Percentiles rank a stretch among this genome's conserved stretches.
Conservation (phyloP, 1,139 yeast species). For the Kodamaea plutei region DNA sequence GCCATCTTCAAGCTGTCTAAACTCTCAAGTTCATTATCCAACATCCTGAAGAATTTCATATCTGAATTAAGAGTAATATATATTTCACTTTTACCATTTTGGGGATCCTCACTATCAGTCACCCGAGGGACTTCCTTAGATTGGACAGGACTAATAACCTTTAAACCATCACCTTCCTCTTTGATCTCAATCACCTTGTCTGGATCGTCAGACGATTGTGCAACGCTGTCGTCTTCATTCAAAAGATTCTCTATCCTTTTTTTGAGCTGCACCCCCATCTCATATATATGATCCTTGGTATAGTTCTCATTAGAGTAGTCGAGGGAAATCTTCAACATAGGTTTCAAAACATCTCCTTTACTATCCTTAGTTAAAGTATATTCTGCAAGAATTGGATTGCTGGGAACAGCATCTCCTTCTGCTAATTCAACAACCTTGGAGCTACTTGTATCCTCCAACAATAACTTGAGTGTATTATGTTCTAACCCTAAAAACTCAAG, state of each 20-base stretch:
- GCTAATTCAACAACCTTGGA: conserved; percentile 28
- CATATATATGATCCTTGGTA: conserved; percentile 36
- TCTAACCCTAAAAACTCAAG: conserved; percentile 51
- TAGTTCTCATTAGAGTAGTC: conserved; percentile 29
- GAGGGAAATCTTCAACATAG: conserved; percentile 36
- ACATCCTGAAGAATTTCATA: conserved; percentile 52
- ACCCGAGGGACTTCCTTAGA: background rate
- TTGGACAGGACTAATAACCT: conserved; percentile 18
- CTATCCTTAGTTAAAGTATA: conserved; percentile 33
- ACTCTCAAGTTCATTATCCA: conserved; percentile 51
- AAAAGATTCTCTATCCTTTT: conserved; percentile 27
- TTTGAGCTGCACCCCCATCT: conserved; percentile 30
- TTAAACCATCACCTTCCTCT: conserved; percentile 16
- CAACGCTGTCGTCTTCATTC: conserved; percentile 16
- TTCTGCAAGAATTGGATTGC: conserved; percentile 42
- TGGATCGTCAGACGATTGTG: conserved; percentile 6
- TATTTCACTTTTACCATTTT: conserved; percentile 25
- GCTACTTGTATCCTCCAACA: conserved; percentile 31
- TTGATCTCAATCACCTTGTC: conserved; percentile 19
- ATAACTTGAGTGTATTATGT: conserved; percentile 42
- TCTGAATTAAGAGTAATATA: conserved; percentile 40
- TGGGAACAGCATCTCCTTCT: conserved; percentile 30
- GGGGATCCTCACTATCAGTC: background rate
- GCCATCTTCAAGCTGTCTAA: conserved; percentile 42
- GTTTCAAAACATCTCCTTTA: conserved; percentile 22